Evolutionary conservation across 2,329 filamentous ascomycete genomes (phyloP), one percentile per base, ranked within the genome.

Genomic region (Xylariaceae sp.): DNA sequence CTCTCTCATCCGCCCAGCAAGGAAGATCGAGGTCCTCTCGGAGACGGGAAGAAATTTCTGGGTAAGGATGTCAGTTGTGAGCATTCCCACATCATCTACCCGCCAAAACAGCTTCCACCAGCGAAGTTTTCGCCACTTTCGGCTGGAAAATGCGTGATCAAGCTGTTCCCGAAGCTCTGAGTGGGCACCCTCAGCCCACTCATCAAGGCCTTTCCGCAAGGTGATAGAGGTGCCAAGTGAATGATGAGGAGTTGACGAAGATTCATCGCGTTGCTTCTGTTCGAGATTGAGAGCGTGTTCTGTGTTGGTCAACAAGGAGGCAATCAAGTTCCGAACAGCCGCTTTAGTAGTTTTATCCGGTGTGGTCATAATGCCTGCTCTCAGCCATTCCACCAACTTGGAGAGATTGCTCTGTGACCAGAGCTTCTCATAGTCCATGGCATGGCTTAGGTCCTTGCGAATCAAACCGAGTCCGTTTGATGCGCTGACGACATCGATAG

Each of bases 31-130:
- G 47, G 84, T 85, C 59, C 85, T 85, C 67, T 96, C 91, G 0
- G 91, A 86, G 3, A 80, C 80, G 0, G 84, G 80, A 3, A 99
- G 77, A 73, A 95, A 97, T 6, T 81, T 77, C 55, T 85, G 83
- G 52, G 81, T 80, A 3, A 96, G 74, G 52, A 96, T 86, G 58
- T 94, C 87, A 1, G 83, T 82, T 2, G 87, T 85, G 47, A 96
- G 83, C 78, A 92, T 87, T 2, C 83, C 82, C 11, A 96, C 89
- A 61, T 96, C 92, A 64, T 97, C 92, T 19, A 94, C 90, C 17
- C 90, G 83, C 90, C 90, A 96, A 65, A 96, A 90, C 0, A 97
- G 78, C 66, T 95, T 95, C 87, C 90, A 96, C 91, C 92, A 97
- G 14, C 84, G 80, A 4, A 96, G 75, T 55, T 87, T 86, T 22